Conservation (phyloP, 208 protist species). For the Blechomonas ayalai region DNA sequence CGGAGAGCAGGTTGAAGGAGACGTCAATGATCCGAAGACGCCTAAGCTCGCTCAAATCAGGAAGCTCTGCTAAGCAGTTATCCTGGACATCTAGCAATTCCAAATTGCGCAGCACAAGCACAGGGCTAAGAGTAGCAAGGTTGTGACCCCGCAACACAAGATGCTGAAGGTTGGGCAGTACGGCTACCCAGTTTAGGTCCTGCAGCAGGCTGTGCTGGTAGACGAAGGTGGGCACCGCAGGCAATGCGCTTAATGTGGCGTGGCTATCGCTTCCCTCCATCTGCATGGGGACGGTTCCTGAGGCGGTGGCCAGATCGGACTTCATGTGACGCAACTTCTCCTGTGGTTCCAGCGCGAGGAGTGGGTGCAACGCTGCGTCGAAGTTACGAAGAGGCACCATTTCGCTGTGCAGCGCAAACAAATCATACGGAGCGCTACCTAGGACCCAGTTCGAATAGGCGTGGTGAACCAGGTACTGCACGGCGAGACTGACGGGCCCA, state of each 20-base stretch:
- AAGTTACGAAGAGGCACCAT: constrained; percentile 13
- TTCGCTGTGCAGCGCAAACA: constrained; percentile 16
- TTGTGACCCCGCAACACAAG: constrained; percentile 38
- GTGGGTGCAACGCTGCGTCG: constrained; percentile 5
- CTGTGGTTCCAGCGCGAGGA: neutral
- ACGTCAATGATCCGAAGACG: constrained; percentile 45
- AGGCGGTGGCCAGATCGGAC: neutral
- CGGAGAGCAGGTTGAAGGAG: constrained; percentile 65
- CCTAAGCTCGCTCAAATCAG: constrained; percentile 23
- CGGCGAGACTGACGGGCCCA: neutral
- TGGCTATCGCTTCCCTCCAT: neutral
- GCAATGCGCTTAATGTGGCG: neutral
- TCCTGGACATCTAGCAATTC: constrained; percentile 56
- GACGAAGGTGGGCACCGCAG: constrained; percentile 8
- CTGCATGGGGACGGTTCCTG: neutral
- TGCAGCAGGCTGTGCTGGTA: constrained; percentile 26
- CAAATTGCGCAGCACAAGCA: constrained; percentile 42
- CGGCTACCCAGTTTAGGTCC: constrained; percentile 5
- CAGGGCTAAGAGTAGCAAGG: constrained; percentile 37
- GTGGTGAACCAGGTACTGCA: constrained; percentile 9
- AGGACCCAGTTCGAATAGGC: constrained; percentile 3
- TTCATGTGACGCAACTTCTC: constrained; percentile 1
- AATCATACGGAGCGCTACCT: constrained; percentile 2
- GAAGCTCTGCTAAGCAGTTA: constrained; percentile 50
- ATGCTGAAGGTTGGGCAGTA: constrained; percentile 24